Evolutionary conservation across 768 basidiomycete species (phyloP).

Genomic region (Suillus americanus): DNA sequence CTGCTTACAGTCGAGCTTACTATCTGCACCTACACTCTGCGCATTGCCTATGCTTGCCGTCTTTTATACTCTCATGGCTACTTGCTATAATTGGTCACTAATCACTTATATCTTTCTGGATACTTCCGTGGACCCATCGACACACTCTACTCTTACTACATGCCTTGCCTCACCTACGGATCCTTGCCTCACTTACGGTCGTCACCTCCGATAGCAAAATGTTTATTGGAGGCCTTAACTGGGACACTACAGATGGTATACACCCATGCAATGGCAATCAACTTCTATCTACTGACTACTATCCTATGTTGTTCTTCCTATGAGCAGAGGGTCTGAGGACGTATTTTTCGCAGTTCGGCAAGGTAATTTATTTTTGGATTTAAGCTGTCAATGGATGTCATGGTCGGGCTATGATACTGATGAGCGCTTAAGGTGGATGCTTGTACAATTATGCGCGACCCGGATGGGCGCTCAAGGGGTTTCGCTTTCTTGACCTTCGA

Average conservation of each 20-base stretch:
- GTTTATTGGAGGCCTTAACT: slow-evolving; percentile 89
- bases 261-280: slow-evolving; percentile 25
- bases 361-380: slow-evolving; percentile 39
- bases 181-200: slow-evolving; percentile 29
- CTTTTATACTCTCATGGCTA: slow-evolving; percentile 32
- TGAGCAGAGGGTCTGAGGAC: slow-evolving; percentile 58
- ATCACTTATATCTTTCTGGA: slow-evolving; percentile 35
- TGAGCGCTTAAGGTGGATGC: slow-evolving; percentile 58
- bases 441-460: slow-evolving; percentile 85
- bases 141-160: slow-evolving; percentile 19
- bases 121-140: slow-evolving; percentile 36
- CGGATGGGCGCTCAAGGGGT: slow-evolving; percentile 70
- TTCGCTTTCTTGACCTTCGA: slow-evolving; percentile 87
- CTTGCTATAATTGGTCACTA: slow-evolving; percentile 34
- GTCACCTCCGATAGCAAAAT: slow-evolving; percentile 64
- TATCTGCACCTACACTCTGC: slow-evolving; percentile 20
- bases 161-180: slow-evolving; percentile 20
- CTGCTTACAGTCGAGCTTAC: slow-evolving; percentile 28
- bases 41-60: slow-evolving; percentile 25
- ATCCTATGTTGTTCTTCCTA: slow-evolving; percentile 17
- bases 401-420: slow-evolving; percentile 13
- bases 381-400: neutral
- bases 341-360: slow-evolving; percentile 81
- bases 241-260: slow-evolving; percentile 91
- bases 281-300: slow-evolving; percentile 27